phyloP scores from a whole-genome alignment of 257 asterid species.

The Nicotiana undulata region DNA sequence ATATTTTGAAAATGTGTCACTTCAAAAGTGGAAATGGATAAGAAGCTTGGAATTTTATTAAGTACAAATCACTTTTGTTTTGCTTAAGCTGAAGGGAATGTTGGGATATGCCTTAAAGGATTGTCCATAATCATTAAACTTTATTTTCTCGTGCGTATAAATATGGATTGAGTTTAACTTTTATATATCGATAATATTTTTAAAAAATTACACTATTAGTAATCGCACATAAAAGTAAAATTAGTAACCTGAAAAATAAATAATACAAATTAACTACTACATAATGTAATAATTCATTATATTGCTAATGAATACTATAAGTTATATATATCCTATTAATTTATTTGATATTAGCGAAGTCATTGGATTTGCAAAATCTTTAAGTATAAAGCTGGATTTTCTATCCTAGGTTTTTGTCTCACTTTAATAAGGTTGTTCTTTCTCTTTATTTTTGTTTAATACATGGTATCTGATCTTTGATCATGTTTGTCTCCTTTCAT shows the following conservation, averaged over 20 bases:
- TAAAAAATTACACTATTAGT: not conserved
- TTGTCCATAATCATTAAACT: constrained; percentile 34
- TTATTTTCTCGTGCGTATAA: not conserved
- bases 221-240: not conserved
- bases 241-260: not conserved
- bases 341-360: constrained; percentile 22
- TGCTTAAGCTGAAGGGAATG: constrained; percentile 19
- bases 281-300: not conserved
- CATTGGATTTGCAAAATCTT: constrained; percentile 43
- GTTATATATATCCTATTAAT: not conserved
- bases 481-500: constrained; percentile 26
- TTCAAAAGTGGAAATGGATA: constrained; percentile 35
- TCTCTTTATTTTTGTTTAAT: constrained; percentile 1
- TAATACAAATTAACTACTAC: not conserved
- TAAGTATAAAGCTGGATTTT: constrained; percentile 16
- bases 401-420: not conserved
- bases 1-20: not conserved
- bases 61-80: constrained; percentile 28
- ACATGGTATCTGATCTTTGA: constrained; percentile 24
- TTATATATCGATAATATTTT: not conserved
- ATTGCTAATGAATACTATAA: not conserved
- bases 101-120: constrained; percentile 20
- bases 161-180: not conserved
- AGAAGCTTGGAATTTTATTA: constrained; percentile 20
- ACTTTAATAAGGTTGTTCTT: not conserved